Evolutionary conservation across 805 yeast genomes (phyloP).

Genomic region (Babjeviella inositovora): DNA sequence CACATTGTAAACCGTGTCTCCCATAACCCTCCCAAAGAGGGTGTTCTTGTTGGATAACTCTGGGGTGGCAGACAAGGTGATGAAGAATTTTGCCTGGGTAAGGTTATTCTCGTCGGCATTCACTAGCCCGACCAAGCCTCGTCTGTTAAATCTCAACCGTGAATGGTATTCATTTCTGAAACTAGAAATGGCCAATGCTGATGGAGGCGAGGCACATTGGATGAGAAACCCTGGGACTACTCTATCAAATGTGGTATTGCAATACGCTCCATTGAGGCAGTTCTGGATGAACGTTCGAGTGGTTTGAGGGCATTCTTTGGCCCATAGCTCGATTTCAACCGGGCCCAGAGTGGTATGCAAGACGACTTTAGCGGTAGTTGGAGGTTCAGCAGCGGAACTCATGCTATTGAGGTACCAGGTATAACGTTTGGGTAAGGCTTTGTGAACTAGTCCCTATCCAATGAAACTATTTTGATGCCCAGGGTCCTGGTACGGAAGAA

Average conservation of each 20-base stretch:
- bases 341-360: constrained; percentile 42
- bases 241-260: constrained; percentile 21
- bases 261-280: constrained; percentile 24
- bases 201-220: constrained; percentile 1
- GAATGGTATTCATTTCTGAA: constrained; percentile 30
- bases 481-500: too few species aligned
- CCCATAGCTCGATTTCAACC: constrained; percentile 49
- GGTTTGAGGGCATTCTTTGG: constrained; percentile 44
- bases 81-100: constrained; percentile 23
- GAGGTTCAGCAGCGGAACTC: too few species aligned
- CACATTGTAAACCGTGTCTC: constrained; percentile 36
- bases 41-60: constrained; percentile 23
- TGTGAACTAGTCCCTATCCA: too few species aligned
- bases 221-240: constrained; percentile 11
- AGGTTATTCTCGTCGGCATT: constrained; percentile 12
- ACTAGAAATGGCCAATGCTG: constrained; percentile 4
- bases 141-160: constrained; percentile 27
- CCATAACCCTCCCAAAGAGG: constrained; percentile 42
- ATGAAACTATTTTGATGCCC: too few species aligned
- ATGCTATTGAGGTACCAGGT: too few species aligned
- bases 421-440: too few species aligned
- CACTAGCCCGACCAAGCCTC: constrained; percentile 42
- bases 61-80: constrained; percentile 29
- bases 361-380: constrained; percentile 41
- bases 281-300: constrained; percentile 28